These are phyloP conservation scores for Euclidium syriacum DNA, from an alignment of 345 rosid genomes.

Conservation along the genomic window DNA sequence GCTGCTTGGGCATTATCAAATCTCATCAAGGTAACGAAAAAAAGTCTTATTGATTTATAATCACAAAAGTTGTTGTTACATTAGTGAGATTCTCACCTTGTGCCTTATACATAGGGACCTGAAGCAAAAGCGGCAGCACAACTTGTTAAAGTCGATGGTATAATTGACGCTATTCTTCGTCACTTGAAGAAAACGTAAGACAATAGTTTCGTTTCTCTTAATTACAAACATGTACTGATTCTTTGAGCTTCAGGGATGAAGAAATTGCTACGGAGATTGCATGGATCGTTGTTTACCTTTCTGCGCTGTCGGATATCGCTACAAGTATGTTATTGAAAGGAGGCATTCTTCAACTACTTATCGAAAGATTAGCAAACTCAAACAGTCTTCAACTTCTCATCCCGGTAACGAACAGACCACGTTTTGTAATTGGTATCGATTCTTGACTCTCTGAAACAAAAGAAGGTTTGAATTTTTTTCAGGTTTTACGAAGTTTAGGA, in stretches of 20 bases:
- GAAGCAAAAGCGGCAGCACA: slow-evolving; percentile 79
- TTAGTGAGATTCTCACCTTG: slow-evolving; percentile 24
- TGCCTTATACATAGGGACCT: slow-evolving; percentile 69
- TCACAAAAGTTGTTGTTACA: slow-evolving; percentile 25
- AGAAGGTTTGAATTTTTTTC: slow-evolving; percentile 10
- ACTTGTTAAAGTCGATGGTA: slow-evolving; percentile 70
- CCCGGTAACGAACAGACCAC: slow-evolving; percentile 59
- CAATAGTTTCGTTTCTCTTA: slow-evolving; percentile 18
- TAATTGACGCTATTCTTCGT: slow-evolving; percentile 70
- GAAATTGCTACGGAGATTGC: slow-evolving; percentile 91
- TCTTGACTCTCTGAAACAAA: too few relatives aligned
- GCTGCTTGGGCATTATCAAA: slow-evolving; percentile 99
- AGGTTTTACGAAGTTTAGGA: slow-evolving; percentile 89
- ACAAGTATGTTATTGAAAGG: slow-evolving; percentile 67
- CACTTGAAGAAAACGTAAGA: slow-evolving; percentile 84
- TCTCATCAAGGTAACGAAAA: slow-evolving; percentile 79
- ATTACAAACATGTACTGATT: neutral
- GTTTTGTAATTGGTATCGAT: too few relatives aligned
- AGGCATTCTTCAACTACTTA: slow-evolving; percentile 63
- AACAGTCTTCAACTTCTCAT: slow-evolving; percentile 79
- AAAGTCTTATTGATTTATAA: slow-evolving; percentile 11
- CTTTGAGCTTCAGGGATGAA: slow-evolving; percentile 57
- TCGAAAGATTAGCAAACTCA: slow-evolving; percentile 76
- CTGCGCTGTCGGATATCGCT: slow-evolving; percentile 86
- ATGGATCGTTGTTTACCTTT: slow-evolving; percentile 94